Base-by-base conservation (phyloP, 306 rosid species). In the Cicer chorassanicum region DNA sequence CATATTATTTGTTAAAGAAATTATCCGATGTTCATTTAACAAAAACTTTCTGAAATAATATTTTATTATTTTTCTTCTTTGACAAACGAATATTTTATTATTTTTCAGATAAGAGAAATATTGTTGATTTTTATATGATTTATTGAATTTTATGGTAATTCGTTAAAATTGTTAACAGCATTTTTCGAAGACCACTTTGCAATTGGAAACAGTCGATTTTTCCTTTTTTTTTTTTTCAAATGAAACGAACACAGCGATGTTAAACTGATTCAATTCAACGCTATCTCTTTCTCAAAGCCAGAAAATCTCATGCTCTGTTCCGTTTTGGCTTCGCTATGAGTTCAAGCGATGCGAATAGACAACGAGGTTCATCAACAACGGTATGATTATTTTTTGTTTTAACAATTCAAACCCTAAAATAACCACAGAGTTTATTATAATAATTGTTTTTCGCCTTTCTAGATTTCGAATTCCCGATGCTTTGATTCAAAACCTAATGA, bases 251-350 rank as follows among this genome's bases (percentile, higher is more conserved):
- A 45, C 65, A 36, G 72, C 67, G 77, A 75, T 45, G 56, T 65
- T 70, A 70, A 60, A 49, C 82, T 72, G 70, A 85, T 85, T 85
- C 84, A 81, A 48, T 60, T 36, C 66, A 60, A 34, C 43, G 5
- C 65, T 12, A 68, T 15, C 65, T 40, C 68, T 60, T 68, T 68
- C 65, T 36, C 12, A 16, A 66, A 60, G 2, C 54, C 51, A 4
- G 65, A 57, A 34, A 60, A 76, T 14, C 56, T 18, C 42, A 55
- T 42, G 57, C 80, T 64, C 76, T 75, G 65, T 60, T 72, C 39
- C 65, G 34, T 65, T 75, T 65, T 70, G 69, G 75, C 55, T 75
- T 81, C 83, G 84, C 80, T 68, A 79, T 86, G 88, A 86, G 79
- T 66, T 67, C 85, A 42, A 48, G 44, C 66, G 81, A 64, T 11